Base-by-base conservation (phyloP, 108 stramenopile genomes). In the Cylindrotheca fusiformis region DNA sequence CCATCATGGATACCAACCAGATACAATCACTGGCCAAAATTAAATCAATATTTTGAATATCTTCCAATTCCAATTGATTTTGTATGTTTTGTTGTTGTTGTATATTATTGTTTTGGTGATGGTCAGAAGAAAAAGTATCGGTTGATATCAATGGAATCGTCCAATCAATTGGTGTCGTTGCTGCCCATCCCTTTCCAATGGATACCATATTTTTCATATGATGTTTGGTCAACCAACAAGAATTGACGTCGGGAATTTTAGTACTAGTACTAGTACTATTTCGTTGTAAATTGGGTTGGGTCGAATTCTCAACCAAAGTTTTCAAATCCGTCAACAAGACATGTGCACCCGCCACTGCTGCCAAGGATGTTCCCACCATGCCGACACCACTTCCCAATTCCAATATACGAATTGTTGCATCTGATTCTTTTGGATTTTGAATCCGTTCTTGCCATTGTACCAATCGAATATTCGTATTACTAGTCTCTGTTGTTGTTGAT, bases 381-480 rank as follows among this genome's bases (percentile, higher is more conserved):
- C 87, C 87, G 20, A 88, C 80, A 24, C 87, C 87, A 6, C 80
- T 51, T 30, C 87, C 87, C 41, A 88, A 65, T 52, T 88, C 87
- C 17, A 88, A 36, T 33, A 79, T 41, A 18, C 29, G 55, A 14
- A 47, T 24, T 36, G 54, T 27, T 3, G 23, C 14, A n/a, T 45
- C 24, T 18, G 32, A 28, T 46, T 54, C 58, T 48, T 54, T 17
- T 53, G 44, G 53, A 28, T 31, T 61, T 18, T 29, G 63, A 17
- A 82, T 44, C 3, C 74, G 50, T 32, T 67, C 14, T 52, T 80
- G 79, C 25, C 68, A 58, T 22, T 68, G 56, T 33, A 10, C 29
- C 1, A 80, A 58, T 47, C 59, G 45, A 3, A 49, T 52, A 48
- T 49, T 49, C 0, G 47, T 20, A 14, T 62, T 33, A 8, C 3